Conservation (phyloP, 495 filamentous ascomycete genomes). For the Annulohypoxylon maeteangense region DNA sequence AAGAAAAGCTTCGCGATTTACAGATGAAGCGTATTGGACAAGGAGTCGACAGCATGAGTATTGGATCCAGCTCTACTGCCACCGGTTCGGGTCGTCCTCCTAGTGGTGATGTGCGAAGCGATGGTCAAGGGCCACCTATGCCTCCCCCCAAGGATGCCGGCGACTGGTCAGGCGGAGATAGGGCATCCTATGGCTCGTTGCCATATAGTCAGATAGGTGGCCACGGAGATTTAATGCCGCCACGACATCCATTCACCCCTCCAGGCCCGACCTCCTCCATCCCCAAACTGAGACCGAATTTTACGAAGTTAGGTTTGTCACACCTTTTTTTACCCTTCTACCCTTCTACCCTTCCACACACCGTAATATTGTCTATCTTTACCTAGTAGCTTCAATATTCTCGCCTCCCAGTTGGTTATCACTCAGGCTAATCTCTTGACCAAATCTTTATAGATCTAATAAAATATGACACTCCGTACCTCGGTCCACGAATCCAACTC, state of each 20-base stretch:
- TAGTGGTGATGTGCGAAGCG: constrained; percentile 50
- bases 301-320: constrained; percentile 89
- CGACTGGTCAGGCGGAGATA: constrained; percentile 49
- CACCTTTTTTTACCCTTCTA: not conserved
- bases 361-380: too few relatives aligned
- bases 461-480: constrained; percentile 96
- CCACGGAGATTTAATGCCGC: constrained; percentile 79
- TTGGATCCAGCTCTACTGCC: constrained; percentile 57
- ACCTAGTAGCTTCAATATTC: too few relatives aligned
- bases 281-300: constrained; percentile 85
- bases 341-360: too few relatives aligned
- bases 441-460: constrained; percentile 77
- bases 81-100: constrained; percentile 46
- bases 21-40: constrained; percentile 79
- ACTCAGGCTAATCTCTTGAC: constrained; percentile 30
- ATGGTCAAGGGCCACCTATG: constrained; percentile 61
- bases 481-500: constrained; percentile 96
- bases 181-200: constrained; percentile 56
- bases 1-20: constrained; percentile 87
- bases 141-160: constrained; percentile 74
- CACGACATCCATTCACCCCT: constrained; percentile 81
- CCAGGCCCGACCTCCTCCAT: constrained; percentile 73
- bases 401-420: not conserved
- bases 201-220: constrained; percentile 60
- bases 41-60: constrained; percentile 70